Evolutionary conservation across 208 protist species (phyloP), one percentile per base, ranked within the genome.

Genomic region (Acanthamoeba healyi): DNA sequence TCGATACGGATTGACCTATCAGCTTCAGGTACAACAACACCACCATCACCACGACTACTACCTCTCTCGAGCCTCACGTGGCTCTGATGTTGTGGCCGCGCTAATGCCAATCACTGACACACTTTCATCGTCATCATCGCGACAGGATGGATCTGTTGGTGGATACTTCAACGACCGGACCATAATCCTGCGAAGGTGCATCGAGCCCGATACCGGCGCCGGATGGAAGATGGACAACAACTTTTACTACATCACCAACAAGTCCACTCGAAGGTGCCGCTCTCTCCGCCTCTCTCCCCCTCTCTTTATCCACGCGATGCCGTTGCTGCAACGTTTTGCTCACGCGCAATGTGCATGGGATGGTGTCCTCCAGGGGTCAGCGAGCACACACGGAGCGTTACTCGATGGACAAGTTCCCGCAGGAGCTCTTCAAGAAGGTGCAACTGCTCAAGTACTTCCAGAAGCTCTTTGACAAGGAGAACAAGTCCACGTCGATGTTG

Each of bases 1-100:
- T 84, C 99, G 99, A 97, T 99, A 99, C 97, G 99, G 99, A 44
- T 88, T 99, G 32, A 98, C 97, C 51, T 99, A 99, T 97, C 65
- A 97, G 49, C 97, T 99, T 32, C 32, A 67, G 81, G 81, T 88
- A 58, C n/a, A 9, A 5, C 36, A 70, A 70, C 7, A 5, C 19
- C 9, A 34, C 70, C 38, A 44, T n/a, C n/a, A 79, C 26, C 70
- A 79, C 38, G 70, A 32, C 10, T n/a, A n/a, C n/a, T n/a, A n/a
- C n/a, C n/a, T n/a, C n/a, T n/a, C n/a, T n/a, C n/a, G n/a, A n/a
- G n/a, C n/a, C n/a, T n/a, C n/a, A n/a, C n/a, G n/a, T n/a, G n/a
- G n/a, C n/a, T n/a, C n/a, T n/a, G n/a, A n/a, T n/a, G n/a, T n/a
- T n/a, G n/a, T n/a, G n/a, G n/a, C n/a, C n/a, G n/a, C 6, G 10